Evolutionary conservation across 2,329 filamentous ascomycete species (phyloP).

Genomic region (Lachnellula willkommii): DNA sequence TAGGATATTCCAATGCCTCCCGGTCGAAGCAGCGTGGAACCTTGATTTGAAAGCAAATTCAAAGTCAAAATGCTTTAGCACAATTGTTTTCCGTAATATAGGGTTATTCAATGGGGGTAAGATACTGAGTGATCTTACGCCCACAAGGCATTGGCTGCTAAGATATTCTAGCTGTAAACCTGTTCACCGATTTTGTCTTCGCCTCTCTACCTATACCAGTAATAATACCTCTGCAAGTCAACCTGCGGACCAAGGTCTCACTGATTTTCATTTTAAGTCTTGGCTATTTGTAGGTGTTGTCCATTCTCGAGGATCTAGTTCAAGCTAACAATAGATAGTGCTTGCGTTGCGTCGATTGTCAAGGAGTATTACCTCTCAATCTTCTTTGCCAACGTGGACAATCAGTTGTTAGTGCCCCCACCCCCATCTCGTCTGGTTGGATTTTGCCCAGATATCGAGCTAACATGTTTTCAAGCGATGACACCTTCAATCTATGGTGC

Average conservation of each 20-base stretch:
- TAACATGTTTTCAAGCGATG: constrained; percentile 6
- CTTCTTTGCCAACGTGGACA: constrained; percentile 35
- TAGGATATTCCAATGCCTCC: constrained; percentile 43
- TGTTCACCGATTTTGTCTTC: constrained; percentile 28
- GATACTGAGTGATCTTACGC: constrained; percentile 1
- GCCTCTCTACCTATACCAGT: constrained; percentile 39
- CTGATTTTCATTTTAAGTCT: constrained; percentile 23
- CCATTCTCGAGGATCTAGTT: neutral
- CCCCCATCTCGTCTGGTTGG: no score
- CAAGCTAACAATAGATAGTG: constrained; percentile 24
- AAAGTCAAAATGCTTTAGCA: constrained; percentile 38
- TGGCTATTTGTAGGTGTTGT: constrained; percentile 20
- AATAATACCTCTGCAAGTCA: constrained; percentile 38
- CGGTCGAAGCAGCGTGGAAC: constrained; percentile 42
- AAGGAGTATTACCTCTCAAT: constrained; percentile 37
- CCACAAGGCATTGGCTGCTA: neutral
- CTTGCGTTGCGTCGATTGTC: constrained; percentile 39
- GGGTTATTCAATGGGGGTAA: constrained; percentile 42
- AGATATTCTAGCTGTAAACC: constrained; percentile 19
- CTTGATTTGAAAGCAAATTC: constrained; percentile 22
- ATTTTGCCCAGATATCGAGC: neutral
- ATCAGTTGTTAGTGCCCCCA: constrained; percentile 20
- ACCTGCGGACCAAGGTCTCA: constrained; percentile 39
- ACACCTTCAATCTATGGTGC: constrained; percentile 40
- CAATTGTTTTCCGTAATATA: constrained; percentile 36